A percentile compares a stretch with the other conserved stretches of the same genome.
These are phyloP conservation scores for Stagonosporopsis rhizophila DNA, from an alignment of 2,329 filamentous ascomycete species.

Conservation along the genomic window DNA sequence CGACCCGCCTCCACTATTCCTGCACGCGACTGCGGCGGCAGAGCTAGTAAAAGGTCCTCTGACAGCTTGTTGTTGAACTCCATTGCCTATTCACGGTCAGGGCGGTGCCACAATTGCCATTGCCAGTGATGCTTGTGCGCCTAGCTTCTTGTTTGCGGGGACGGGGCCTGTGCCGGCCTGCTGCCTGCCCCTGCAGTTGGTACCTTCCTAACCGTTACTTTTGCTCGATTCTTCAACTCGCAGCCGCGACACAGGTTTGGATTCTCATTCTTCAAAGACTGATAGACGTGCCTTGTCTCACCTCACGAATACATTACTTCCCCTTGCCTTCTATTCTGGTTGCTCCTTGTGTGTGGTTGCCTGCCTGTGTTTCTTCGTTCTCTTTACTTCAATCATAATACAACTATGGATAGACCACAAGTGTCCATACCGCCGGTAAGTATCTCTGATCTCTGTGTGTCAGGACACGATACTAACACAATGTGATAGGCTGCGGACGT, in stretches of 20 bases:
- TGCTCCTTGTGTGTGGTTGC: neutral
- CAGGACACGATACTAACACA: constrained; percentile 27
- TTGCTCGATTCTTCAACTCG: constrained; percentile 7
- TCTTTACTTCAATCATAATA: neutral
- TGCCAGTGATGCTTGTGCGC: constrained; percentile 20
- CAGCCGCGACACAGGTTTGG: neutral
- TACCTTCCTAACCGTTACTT: constrained; percentile 10
- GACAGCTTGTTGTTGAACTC: constrained; percentile 35
- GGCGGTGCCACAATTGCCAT: constrained; percentile 23
- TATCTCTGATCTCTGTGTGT: neutral
- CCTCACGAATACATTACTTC: neutral
- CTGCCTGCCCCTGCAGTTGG: constrained; percentile 21
- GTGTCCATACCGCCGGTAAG: constrained; percentile 45
- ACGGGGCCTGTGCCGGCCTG: constrained; percentile 25
- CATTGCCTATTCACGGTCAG: constrained; percentile 27
- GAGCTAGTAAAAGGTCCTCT: constrained; percentile 43
- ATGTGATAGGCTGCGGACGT: constrained; percentile 47
- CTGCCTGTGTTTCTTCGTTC: neutral
- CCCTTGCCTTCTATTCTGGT: neutral
- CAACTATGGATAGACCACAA: constrained; percentile 41
- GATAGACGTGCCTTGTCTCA: neutral
- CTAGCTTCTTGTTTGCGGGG: constrained; percentile 24
- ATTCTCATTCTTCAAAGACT: neutral
- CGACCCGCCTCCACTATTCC: constrained; percentile 22
- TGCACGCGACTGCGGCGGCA: constrained; percentile 47